A percentile compares a stretch with the other conserved stretches of the same genome.
These are phyloP conservation scores for Clathrospora elynae DNA, from an alignment of 2,329 filamentous ascomycete genomes.

Conservation along the genomic window DNA sequence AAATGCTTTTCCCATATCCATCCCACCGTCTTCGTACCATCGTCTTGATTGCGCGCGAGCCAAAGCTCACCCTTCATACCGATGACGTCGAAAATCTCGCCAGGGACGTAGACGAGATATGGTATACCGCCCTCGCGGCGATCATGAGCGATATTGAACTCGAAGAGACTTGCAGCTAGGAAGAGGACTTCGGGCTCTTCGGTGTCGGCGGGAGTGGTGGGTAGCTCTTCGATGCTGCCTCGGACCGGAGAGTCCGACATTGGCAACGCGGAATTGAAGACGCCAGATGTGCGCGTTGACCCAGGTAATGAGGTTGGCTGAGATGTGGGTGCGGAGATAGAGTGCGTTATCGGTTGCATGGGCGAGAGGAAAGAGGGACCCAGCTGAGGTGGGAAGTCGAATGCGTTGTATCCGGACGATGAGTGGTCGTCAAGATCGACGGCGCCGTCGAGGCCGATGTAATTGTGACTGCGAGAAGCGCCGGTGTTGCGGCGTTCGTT, in stretches of 20 bases:
- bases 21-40: constrained; percentile 75
- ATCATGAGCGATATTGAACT: constrained; percentile 94
- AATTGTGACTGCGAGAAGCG: constrained; percentile 28
- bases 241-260: constrained; percentile 63
- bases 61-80: constrained; percentile 96
- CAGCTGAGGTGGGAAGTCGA: constrained; percentile 35
- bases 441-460: constrained; percentile 36
- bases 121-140: constrained; percentile 93
- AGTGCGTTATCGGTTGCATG: constrained; percentile 22
- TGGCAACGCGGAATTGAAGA: constrained; percentile 88
- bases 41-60: constrained; percentile 97
- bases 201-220: constrained; percentile 50
- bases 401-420: constrained; percentile 19
- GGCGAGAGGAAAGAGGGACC: constrained; percentile 38
- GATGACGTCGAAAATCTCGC: constrained; percentile 76
- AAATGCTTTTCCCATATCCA: constrained; percentile 99
- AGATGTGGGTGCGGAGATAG: constrained; percentile 25
- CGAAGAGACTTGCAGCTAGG: constrained; percentile 89
- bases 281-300: constrained; percentile 66
- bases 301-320: constrained; percentile 34
- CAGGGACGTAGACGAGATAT: constrained; percentile 92
- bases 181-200: constrained; percentile 78
- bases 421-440: constrained; percentile 32
- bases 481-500: constrained; percentile 30
- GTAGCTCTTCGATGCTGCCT: constrained; percentile 30